These are phyloP conservation scores for Esteya vermicola DNA, from an alignment of 2,329 filamentous ascomycete species.

Conservation along the genomic window DNA sequence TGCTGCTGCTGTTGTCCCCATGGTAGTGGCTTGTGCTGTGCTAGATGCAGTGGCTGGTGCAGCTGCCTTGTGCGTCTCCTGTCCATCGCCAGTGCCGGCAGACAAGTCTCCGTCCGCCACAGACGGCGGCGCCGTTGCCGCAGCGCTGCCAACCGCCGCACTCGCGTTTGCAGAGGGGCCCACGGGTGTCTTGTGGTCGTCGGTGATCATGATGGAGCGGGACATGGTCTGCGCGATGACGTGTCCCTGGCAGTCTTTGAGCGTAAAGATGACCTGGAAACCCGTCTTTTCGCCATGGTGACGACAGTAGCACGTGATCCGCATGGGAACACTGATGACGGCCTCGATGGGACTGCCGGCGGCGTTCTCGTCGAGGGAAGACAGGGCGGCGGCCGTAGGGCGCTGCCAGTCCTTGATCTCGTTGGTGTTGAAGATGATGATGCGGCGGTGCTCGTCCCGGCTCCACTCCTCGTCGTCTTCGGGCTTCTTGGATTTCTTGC, in stretches of 20 bases:
- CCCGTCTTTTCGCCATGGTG: conserved; percentile 90
- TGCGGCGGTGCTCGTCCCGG: conserved; percentile 62
- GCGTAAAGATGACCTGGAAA: conserved; percentile 85
- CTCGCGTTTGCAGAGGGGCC: too few relatives aligned
- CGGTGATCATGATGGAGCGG: conserved; percentile 87
- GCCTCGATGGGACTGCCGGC: conserved; percentile 23
- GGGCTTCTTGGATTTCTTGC: conserved; percentile 86
- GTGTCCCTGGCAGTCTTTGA: conserved; percentile 66
- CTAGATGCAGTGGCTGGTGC: conserved; percentile 6
- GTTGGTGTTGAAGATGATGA: conserved; percentile 82
- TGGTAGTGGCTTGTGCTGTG: too few relatives aligned
- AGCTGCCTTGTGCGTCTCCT: background rate
- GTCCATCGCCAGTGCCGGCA: conserved; percentile 5
- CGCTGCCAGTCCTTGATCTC: conserved; percentile 74
- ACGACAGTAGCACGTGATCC: conserved; percentile 92
- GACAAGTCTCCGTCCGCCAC: conserved; percentile 6
- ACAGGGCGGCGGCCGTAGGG: conserved; percentile 27
- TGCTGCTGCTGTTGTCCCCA: too few relatives aligned
- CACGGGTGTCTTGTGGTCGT: conserved; percentile 81
- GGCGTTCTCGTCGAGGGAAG: conserved; percentile 5
- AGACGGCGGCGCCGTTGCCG: conserved; percentile 7
- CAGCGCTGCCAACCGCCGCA: background rate
- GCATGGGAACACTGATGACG: conserved; percentile 69
- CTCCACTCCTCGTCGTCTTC: conserved; percentile 86
- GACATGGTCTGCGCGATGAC: conserved; percentile 76